Percentiles rank a stretch among this genome's conserved stretches.
These are phyloP conservation scores for Phytophthora brassicae DNA, from an alignment of 352 stramenopile species.

Conservation along the genomic window DNA sequence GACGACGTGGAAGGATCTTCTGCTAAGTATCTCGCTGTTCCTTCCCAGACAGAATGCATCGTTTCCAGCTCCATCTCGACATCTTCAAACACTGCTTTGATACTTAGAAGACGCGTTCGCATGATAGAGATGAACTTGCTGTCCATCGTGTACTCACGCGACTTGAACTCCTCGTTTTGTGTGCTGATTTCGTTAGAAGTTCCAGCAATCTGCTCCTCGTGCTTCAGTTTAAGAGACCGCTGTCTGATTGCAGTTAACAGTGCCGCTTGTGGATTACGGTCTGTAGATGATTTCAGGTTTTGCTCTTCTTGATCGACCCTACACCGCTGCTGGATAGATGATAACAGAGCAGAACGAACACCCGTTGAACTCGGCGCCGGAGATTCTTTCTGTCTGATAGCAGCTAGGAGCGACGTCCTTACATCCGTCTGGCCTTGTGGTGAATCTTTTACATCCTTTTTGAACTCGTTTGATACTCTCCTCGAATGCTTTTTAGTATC, in stretches of 20 bases:
- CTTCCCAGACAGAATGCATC: slow-evolving; percentile 62
- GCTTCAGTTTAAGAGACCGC: slow-evolving; percentile 7
- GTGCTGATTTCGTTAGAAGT: background rate
- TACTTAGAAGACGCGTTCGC: slow-evolving; percentile 43
- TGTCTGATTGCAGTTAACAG: slow-evolving; percentile 38
- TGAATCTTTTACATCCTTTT: background rate
- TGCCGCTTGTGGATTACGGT: slow-evolving; percentile 18
- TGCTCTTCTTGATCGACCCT: background rate
- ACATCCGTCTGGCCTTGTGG: background rate
- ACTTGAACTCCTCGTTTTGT: slow-evolving; percentile 33
- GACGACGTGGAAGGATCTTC: slow-evolving; percentile 58
- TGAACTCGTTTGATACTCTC: background rate
- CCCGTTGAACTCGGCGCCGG: background rate
- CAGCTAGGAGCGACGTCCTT: slow-evolving; percentile 18
- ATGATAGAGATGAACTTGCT: slow-evolving; percentile 66
- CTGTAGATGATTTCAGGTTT: background rate
- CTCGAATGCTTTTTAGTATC: slow-evolving; percentile 1
- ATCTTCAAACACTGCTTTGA: slow-evolving; percentile 59
- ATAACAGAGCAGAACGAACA: slow-evolving; percentile 13
- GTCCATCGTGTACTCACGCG: slow-evolving; percentile 50
- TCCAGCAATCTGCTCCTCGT: background rate
- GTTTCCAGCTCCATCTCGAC: slow-evolving; percentile 68
- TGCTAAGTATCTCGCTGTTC: slow-evolving; percentile 65
- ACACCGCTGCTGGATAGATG: slow-evolving; percentile 15
- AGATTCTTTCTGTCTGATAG: slow-evolving; percentile 19